Base-by-base conservation (phyloP, 148 eudicot species). In the Camellia lanceoleosa region DNA sequence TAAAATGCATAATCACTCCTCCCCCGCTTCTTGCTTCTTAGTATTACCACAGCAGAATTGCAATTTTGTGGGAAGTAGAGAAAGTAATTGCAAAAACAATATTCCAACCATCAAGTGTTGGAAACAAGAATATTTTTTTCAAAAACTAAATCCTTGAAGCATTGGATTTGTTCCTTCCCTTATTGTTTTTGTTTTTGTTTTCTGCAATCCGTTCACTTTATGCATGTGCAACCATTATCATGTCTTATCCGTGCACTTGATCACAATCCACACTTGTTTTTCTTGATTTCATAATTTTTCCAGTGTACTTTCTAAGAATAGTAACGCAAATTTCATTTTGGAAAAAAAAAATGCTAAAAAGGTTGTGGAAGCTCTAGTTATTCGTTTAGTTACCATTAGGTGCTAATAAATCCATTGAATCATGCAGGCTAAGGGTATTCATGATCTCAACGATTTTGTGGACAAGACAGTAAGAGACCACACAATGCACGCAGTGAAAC, bases 391-490 rank as follows among this genome's bases (percentile, higher is more conserved):
- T 16, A 43, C 55, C 7, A 18, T 30, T 30, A 70, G 30, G 30
- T 46, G 56, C 63, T 74, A 65, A 49, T 1, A 41, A 16, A 0
- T 13, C 7, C 72, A 47, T 68, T 42, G 54, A 56, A 52, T 18
- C 55, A 18, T 67, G 73, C 65, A 78, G 80, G 80, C 74, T 0
- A 78, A 68, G 66, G 43, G 64, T 41, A 69, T 7, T 2, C 19
- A 71, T 41, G 62, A 10, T 30, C 7, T 56, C 8, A 14, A 56
- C 11, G 43, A 56, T 78, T 78, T 78, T 5, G 54, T 78, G 7
- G 80, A 78, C 75, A 78, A 55, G 42, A 67, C 74, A 3, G 80
- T n/a, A 58, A 78, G 47, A 43, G 80, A 78, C 74, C 55, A 56
- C 19, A 68, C 63, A 3, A 59, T 55, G 11, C 42, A 68, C 9